Conservation (phyloP, 2,329 filamentous ascomycete genomes). For the Triangularia verruculosa region DNA sequence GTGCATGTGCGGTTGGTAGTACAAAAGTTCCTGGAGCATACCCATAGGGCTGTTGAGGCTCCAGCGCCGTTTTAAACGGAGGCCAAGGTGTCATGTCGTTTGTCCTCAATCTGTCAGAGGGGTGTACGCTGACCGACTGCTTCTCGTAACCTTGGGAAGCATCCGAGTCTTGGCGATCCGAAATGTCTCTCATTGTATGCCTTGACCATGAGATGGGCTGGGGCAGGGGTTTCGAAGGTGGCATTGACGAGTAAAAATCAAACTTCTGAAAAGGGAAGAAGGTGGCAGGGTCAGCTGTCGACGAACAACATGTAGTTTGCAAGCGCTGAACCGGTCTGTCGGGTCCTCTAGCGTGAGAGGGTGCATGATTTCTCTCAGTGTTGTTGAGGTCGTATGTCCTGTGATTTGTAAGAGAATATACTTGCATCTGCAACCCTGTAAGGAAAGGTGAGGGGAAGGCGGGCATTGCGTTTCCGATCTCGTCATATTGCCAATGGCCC, state of each 20-base stretch:
- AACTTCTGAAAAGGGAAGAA: slow-evolving; percentile 10
- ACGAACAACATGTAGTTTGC: background rate
- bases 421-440: background rate
- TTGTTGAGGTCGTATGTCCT: background rate
- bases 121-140: background rate
- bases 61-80: background rate
- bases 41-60: background rate
- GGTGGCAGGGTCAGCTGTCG: background rate
- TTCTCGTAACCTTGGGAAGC: background rate
- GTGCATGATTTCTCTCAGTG: background rate
- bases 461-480: no score
- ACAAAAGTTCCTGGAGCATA: background rate
- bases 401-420: background rate
- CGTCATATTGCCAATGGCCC: background rate
- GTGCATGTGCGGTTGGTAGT: background rate
- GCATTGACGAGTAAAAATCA: slow-evolving; percentile 15
- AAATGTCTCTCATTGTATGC: background rate
- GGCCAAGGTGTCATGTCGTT: background rate
- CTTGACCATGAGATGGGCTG: background rate
- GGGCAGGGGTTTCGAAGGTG: background rate
- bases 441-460: no score
- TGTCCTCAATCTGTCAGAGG: background rate
- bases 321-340: slow-evolving; percentile 9
- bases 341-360: background rate
- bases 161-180: background rate